Evolutionary conservation across 768 basidiomycete species (phyloP), one percentile per base, ranked within the genome.

Genomic region (Lepiota venenata): DNA sequence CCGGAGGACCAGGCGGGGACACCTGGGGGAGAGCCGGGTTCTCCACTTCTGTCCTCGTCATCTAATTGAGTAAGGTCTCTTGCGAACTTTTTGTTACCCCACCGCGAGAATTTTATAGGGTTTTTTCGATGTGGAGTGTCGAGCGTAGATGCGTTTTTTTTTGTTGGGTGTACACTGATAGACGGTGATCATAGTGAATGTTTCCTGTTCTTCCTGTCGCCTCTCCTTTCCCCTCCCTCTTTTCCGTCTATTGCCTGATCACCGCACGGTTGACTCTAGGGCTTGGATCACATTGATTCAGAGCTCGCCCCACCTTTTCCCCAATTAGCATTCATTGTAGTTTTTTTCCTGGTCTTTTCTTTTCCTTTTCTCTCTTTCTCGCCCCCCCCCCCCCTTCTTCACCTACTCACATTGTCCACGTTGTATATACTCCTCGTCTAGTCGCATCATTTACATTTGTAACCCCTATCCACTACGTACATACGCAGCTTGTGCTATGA

Each of bases 1-100:
- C 88, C 91, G 21, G 85, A 84, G 53, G 84, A 85, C 63, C 44
- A 54, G 37, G 45, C 44, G 21, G 52, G 27, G 45, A 25, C 25
- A 32, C 32, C 32, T 11, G 20, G 29, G 38, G 15, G 25, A 10
- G 38, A 22, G 22, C 15, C 25, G 10, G n/a, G 39, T 27, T 27
- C 49, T 5, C 16, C 37, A 18, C 38, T 38, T 35, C 22, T 27
- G 22, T 39, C 45, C 40, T 47, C 52, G 18, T 47, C 42, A 8
- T 18, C 52, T 12, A 46, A 25, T n/a, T 41, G 52, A 54, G 45
- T 37, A 22, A 16, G 27, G 20, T 3, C 18, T 25, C 8, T 29
- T 50, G 32, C 8, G 32, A 32, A 32, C 32, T 29, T 27, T 25
- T 25, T 25, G 2, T 29, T 9, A n/a, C n/a, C 38, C 15, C 12